Evolutionary conservation across 192 early-diverging fungal species (phyloP), one percentile per base, ranked within the genome.

Genomic region (Jimgerdemannia flammicorona): DNA sequence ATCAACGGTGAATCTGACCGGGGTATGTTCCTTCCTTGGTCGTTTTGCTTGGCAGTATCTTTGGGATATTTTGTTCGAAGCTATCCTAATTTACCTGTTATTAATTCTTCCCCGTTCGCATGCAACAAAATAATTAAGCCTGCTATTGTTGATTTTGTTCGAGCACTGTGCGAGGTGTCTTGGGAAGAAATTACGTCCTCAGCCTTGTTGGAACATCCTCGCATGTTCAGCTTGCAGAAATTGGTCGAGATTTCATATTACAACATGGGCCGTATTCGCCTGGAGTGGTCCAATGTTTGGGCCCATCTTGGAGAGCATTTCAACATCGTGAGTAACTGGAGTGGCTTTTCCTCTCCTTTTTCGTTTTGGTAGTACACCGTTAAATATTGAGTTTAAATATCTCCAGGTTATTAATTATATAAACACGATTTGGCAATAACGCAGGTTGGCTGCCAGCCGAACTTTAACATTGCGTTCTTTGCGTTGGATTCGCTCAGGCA

Each of bases 181-280:
- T 93, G 94, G 91, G 91, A 95, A 74, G 97, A 98, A 79, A 94
- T 97, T 43, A 87, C 91, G 43, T 91, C 88, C 4, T 89, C 89
- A 9, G 77, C 87, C 4, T 75, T 77, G 59, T 54, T 86, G 40
- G 78, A 85, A n/a, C 85, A 88, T 6, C 93, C 95, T 67, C 82
- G 96, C 20, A 92, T 95, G 90, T 98, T 94, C 83, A 92, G 94
- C 75, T 83, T 98, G 74, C 95, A 95, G 77, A 97, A 97, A 76
- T 88, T 98, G 70, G 97, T 98, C 2, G 97, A 98, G 78, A 95
- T 98, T 69, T 90, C 95, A 2, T 95, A 98, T 84, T 98, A 98
- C 85, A 98, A 98, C 81, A 97, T 98, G 95, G 87, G 86, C 54
- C 93, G 97, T 74, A 98, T 98, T 78, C 89, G 97, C 70, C 91